These are phyloP conservation scores for Loxodes magnus DNA, from an alignment of 73 alveolate species.

Conservation along the genomic window DNA sequence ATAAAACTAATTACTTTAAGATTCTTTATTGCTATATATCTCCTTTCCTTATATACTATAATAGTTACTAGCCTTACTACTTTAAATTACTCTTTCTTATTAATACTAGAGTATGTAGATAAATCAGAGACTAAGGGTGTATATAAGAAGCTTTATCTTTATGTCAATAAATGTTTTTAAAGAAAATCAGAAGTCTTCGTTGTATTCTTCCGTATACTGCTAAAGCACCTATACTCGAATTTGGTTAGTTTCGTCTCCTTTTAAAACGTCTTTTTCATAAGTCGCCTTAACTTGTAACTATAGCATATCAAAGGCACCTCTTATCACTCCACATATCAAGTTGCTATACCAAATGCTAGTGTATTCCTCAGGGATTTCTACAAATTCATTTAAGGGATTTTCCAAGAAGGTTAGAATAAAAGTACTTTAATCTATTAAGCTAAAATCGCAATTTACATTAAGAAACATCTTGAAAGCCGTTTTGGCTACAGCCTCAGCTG, in stretches of 20 bases:
- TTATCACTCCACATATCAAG: conserved; percentile 66
- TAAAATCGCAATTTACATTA: conserved; percentile 56
- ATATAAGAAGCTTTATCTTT: no score
- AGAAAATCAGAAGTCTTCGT: no score
- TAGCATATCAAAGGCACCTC: conserved; percentile 73
- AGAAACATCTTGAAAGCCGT: conserved; percentile 56
- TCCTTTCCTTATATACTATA: no score
- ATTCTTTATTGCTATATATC: no score
- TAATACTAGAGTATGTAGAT: no score
- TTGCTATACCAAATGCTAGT: conserved; percentile 63
- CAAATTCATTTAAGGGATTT: conserved; percentile 75
- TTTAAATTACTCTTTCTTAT: no score
- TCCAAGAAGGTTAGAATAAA: conserved; percentile 44
- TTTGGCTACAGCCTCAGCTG: conserved; percentile 62
- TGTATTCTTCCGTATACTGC: no score
- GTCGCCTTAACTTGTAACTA: conserved; percentile 50
- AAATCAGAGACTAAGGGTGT: no score
- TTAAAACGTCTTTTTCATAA: conserved; percentile 50
- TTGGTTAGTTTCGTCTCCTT: conserved; percentile 59
- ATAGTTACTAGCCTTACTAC: no score
- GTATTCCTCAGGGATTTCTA: conserved; percentile 51
- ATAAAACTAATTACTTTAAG: no score
- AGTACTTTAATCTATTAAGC: conserved; percentile 39
- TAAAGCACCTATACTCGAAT: no score
- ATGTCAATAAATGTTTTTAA: no score